Conservation (phyloP, 768 basidiomycete species). For the Calocybe cyanea region DNA sequence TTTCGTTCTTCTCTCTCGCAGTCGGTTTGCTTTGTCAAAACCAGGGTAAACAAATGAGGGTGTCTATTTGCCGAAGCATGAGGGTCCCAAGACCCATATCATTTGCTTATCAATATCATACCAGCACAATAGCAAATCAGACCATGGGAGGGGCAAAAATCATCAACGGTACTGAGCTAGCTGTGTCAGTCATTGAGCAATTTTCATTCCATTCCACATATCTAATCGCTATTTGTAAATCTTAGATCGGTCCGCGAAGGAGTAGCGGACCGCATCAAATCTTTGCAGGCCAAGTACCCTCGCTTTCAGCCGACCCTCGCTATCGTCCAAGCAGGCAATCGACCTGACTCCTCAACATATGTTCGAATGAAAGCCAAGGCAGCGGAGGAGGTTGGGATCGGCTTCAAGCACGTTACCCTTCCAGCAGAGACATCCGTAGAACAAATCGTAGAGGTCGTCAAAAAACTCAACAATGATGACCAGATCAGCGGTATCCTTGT, state of each 20-base stretch:
- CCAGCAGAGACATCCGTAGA: slow-evolving; percentile 68
- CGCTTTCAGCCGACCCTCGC: slow-evolving; percentile 88
- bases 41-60: slow-evolving; percentile 24
- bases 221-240: slow-evolving; percentile 3
- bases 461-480: slow-evolving; percentile 80
- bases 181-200: slow-evolving; percentile 56
- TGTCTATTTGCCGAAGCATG: slow-evolving; percentile 14
- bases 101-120: slow-evolving; percentile 34
- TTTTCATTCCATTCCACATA: slow-evolving; percentile 1
- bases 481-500: slow-evolving; percentile 87
- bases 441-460: slow-evolving; percentile 72
- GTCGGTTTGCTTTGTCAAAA: slow-evolving; percentile 12
- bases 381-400: slow-evolving; percentile 90
- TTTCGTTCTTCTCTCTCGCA: neutral
- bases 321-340: slow-evolving; percentile 91
- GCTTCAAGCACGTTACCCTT: slow-evolving; percentile 73
- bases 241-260: slow-evolving; percentile 74
- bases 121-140: slow-evolving; percentile 34
- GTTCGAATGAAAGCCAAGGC: slow-evolving; percentile 98
- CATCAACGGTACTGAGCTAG: slow-evolving; percentile 82
- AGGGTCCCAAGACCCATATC: slow-evolving; percentile 20
- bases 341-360: slow-evolving; percentile 88
- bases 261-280: slow-evolving; percentile 66
- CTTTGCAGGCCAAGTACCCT: slow-evolving; percentile 65
- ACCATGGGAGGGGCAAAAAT: slow-evolving; percentile 34